phyloP scores from a whole-genome alignment of 148 eudicot species.

The Persicaria maculosa region DNA sequence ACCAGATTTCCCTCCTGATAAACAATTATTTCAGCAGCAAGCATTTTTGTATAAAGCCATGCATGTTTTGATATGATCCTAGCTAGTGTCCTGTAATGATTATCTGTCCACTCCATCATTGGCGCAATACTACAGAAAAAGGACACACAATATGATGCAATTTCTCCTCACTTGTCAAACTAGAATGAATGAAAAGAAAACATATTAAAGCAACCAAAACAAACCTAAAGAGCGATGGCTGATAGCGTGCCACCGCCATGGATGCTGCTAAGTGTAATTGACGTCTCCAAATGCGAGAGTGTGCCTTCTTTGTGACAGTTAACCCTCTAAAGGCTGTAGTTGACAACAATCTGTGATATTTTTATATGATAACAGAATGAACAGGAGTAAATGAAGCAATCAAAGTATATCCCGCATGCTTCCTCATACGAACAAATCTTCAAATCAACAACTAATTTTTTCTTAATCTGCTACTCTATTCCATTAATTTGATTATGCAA shows the following conservation, averaged over 20 bases:
- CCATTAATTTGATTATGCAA: no score
- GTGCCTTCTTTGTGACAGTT: constrained; percentile 30
- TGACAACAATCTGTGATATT: constrained; percentile 31
- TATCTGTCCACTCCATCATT: constrained; percentile 99
- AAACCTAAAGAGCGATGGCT: constrained; percentile 87
- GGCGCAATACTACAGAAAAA: constrained; percentile 70
- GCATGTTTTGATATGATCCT: constrained; percentile 80
- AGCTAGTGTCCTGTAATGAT: constrained; percentile 80
- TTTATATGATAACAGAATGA: constrained; percentile 39
- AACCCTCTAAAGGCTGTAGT: constrained; percentile 18
- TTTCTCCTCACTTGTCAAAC: not conserved
- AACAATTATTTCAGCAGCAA: constrained; percentile 95
- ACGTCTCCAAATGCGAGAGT: constrained; percentile 25
- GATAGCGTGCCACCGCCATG: constrained; percentile 63
- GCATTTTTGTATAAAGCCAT: constrained; percentile 97
- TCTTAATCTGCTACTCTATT: no score
- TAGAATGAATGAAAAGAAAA: constrained; percentile 6
- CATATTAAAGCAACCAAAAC: not conserved
- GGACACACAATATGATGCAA: not conserved
- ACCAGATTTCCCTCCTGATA: constrained; percentile 80
- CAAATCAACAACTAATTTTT: no score
- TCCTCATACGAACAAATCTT: constrained; percentile 34
- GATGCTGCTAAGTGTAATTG: constrained; percentile 21
- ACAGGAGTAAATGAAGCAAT: constrained; percentile 60
- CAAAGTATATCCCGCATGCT: constrained; percentile 61